Evolutionary conservation across 2,329 filamentous ascomycete genomes (phyloP), one percentile per base, ranked within the genome.

Genomic region (Cryphonectria carpinicola): DNA sequence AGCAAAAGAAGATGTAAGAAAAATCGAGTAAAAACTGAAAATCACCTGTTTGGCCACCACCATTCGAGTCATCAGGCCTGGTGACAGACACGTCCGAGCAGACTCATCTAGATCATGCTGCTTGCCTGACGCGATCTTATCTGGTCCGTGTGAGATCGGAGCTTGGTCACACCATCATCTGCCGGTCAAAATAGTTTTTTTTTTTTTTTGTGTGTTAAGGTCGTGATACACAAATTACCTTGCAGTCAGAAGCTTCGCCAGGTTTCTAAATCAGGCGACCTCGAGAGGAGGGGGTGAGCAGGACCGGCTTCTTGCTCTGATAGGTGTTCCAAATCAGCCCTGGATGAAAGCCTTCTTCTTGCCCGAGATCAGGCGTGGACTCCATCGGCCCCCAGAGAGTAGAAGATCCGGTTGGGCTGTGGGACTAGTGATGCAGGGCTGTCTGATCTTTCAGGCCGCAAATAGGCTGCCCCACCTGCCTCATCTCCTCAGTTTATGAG

Each of bases 361-460:
- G 54, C 25, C 54, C 54, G 54, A 58, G 54, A 64, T 64, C 37
- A 64, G 39, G 61, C 37, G 39, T 64, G 61, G 46, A 39, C 10
- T 64, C 37, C 41, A 5, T 43, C 14, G 39, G 61, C 35, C 35
- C 22, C 60, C 25, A 64, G 61, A 64, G 39, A 28, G 41, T 35
- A 11, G 22, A 25, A 25, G 39, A 52, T 61, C 65, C 37, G 54
- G 37, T 46, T 67, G 61, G 56, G 32, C 65, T 60, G 39, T 25
- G 56, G 56, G 3, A 11, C 65, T 67, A 67, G 25, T 67, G 65
- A 61, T 17, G 66, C 58, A 68, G 8, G 32, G 22, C 17, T 68
- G 66, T 37, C 66, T 56, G 58, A 56, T 2, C 19, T 41, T 11
- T 32, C 32, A 22, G 66, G 66, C 60, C 8, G 17, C 4, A 22